Evolutionary conservation across 352 stramenopile genomes (phyloP).

Genomic region (Albugo laibachii): DNA sequence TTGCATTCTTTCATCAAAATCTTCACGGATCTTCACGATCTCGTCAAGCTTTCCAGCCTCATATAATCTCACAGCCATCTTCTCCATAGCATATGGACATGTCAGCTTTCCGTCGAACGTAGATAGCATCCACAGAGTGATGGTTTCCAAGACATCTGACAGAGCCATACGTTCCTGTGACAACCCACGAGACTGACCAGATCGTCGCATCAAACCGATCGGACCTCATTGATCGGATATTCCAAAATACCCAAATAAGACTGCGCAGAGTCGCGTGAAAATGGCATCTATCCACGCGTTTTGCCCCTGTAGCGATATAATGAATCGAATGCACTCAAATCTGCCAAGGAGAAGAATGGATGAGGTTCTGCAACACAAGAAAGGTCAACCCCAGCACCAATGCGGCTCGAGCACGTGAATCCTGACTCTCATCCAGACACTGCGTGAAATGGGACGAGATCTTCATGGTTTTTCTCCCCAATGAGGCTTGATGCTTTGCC

Average conservation of each 20-base stretch:
- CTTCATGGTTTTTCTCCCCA: constrained; percentile 41
- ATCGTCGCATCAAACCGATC: constrained; percentile 31
- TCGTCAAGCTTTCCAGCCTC: constrained; percentile 43
- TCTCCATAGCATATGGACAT: constrained; percentile 39
- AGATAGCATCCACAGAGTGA: constrained; percentile 36
- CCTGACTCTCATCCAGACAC: constrained; percentile 61
- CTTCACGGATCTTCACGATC: constrained; percentile 33
- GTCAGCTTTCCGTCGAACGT: constrained; percentile 60
- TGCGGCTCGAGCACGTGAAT: constrained; percentile 49
- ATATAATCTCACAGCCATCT: constrained; percentile 35
- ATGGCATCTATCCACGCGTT: constrained; percentile 30
- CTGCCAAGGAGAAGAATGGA: constrained; percentile 51
- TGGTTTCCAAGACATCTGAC: constrained; percentile 19
- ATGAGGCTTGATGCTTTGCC: constrained; percentile 53
- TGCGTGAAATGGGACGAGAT: constrained; percentile 62
- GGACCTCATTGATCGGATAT: constrained; percentile 57
- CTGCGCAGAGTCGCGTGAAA: constrained; percentile 50
- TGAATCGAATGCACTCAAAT: constrained; percentile 74
- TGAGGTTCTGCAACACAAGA: constrained; percentile 38
- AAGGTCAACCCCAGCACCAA: constrained; percentile 48
- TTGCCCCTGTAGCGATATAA: constrained; percentile 59
- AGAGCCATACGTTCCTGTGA: constrained; percentile 58
- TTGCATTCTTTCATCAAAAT: constrained; percentile 56
- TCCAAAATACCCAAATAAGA: constrained; percentile 39
- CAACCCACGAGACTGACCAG: constrained; percentile 40